Base-by-base conservation (phyloP, 768 basidiomycete species). In the Panaeolus cyanescens region DNA sequence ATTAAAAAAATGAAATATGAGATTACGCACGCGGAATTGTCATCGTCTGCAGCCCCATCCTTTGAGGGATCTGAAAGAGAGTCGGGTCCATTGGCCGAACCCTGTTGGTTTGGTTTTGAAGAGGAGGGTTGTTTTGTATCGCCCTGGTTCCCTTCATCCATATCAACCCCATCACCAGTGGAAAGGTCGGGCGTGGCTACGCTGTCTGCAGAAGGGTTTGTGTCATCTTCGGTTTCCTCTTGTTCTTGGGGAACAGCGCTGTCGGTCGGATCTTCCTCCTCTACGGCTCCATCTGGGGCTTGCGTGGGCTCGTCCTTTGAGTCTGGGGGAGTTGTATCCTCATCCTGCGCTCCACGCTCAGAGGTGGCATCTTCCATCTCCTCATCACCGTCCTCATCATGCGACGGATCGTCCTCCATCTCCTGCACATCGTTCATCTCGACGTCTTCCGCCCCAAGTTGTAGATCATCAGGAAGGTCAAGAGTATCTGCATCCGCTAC, bases 391-490 rank as follows among this genome's bases (percentile, higher is more conserved):
- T 79, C 81, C 32, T 70, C 69, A 15, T 60, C 58, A 20, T 72
- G 71, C 32, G 71, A 66, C 5, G 30, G 25, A 30, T 68, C 72
- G 32, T 70, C 72, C 20, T 72, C 73, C 5, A 79, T 81, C 25
- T 73, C 70, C 17, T 73, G 68, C 4, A 72, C 71, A 7, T 72
- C 72, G 31, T 72, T 72, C 32, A 62, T 61, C 31, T 77, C 74
- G 54, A 71, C 68, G 5, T 78, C 79, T 30, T 79, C 77, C 55
- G 72, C 77, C 33, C 76, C 83, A 12, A 96, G 72, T 57, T 93
- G 79, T 75, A 96, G 80, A 63, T 94, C 88, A 32, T 98, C 96
- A 0, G 96, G 96, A 9, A 99, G 81, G 68, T 99, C 91, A 42
- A 99, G 82, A 4, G 87, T 88, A 56, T 96, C 83, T 2, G 89